Evolutionary conservation across 768 basidiomycete genomes (phyloP).

Genomic region (Infundibulicybe gibba): DNA sequence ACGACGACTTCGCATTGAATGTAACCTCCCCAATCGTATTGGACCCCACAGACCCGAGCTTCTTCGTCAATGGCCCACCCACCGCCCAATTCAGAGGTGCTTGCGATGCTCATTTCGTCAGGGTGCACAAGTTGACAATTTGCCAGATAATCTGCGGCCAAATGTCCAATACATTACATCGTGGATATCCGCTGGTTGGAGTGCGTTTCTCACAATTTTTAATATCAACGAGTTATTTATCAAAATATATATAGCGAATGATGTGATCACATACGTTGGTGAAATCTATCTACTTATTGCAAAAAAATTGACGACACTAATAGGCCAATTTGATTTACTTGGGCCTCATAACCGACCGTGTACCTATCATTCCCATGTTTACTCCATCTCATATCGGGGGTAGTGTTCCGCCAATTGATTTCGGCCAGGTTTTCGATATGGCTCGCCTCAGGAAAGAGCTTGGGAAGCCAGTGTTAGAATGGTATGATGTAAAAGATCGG

Average conservation of each 20-base stretch:
- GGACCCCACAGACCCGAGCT: conserved; percentile 1
- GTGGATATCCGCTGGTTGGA: conserved; percentile 80
- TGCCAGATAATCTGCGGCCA: conserved; percentile 57
- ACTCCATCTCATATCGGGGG: conserved; percentile 53
- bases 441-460: conserved; percentile 42
- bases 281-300: neutral
- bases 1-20: neutral
- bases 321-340: conserved; percentile 59
- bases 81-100: conserved; percentile 56
- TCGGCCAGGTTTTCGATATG: conserved; percentile 61
- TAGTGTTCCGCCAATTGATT: conserved; percentile 45
- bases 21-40: neutral
- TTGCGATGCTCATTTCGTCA: conserved; percentile 1
- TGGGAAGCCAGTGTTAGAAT: conserved; percentile 51
- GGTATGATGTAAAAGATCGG: conserved; percentile 57
- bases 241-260: conserved; percentile 51
- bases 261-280: conserved; percentile 68
- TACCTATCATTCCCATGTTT: conserved; percentile 58
- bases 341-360: conserved; percentile 51
- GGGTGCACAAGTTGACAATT: neutral
- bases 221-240: conserved; percentile 3
- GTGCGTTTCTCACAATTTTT: conserved; percentile 34
- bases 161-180: conserved; percentile 67
- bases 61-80: conserved; percentile 43
- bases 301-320: neutral